Conservation (phyloP, 169 alveolate species). For the Cryptosporidium viatorum region DNA sequence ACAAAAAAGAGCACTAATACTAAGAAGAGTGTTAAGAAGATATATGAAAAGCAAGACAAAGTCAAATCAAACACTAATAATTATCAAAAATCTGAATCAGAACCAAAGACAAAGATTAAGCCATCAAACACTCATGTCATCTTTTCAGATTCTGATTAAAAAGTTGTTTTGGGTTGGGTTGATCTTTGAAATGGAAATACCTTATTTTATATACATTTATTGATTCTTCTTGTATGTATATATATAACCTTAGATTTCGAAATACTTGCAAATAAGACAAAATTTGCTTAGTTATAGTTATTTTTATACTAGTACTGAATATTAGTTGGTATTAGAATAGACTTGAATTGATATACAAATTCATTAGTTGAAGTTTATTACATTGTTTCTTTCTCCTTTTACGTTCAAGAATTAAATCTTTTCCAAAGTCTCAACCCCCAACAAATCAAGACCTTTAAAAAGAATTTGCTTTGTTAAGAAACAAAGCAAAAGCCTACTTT, state of each 20-base stretch:
- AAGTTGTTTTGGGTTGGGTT: neutral
- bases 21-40: neutral
- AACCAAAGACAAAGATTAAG: neutral
- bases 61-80: neutral
- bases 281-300: neutral
- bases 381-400: neutral
- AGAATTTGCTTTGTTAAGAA: slow-evolving; percentile 90
- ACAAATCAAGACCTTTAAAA: slow-evolving; percentile 81
- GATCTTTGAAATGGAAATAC: neutral
- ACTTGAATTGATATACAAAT: too few relatives aligned
- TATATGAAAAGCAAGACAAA: neutral
- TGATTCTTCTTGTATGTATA: neutral
- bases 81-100: neutral
- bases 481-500: slow-evolving; percentile 91
- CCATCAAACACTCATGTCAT: slow-evolving; percentile 26
- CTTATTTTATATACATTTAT: neutral
- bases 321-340: too few relatives aligned
- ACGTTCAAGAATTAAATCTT: slow-evolving; percentile 77
- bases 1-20: neutral
- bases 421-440: slow-evolving; percentile 87
- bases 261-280: neutral
- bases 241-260: neutral
- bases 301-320: slow-evolving; percentile 7
- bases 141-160: slow-evolving; percentile 64
- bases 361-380: too few relatives aligned